Conservation (phyloP, 2,329 filamentous ascomycete genomes). For the Malbranchea cinnamomea region DNA sequence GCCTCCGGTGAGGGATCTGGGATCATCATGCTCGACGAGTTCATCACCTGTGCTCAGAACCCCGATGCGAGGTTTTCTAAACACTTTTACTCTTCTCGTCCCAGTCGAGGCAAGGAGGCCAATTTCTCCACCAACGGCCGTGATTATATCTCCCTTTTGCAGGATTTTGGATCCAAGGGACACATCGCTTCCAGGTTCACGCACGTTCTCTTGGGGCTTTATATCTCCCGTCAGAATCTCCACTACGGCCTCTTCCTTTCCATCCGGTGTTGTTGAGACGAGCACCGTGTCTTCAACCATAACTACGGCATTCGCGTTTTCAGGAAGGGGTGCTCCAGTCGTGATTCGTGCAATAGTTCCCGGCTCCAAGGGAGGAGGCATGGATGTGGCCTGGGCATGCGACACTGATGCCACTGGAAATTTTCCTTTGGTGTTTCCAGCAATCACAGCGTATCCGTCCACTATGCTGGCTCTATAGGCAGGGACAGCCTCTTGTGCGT, state of each 20-base stretch:
- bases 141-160: constrained; percentile 64
- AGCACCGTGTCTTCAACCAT: constrained; percentile 93
- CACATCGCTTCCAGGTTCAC: constrained; percentile 83
- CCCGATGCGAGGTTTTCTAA: constrained; percentile 62
- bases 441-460: constrained; percentile 82
- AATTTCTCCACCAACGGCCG: constrained; percentile 76
- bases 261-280: constrained; percentile 60
- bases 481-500: constrained; percentile 67
- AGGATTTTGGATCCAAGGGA: constrained; percentile 54
- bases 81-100: constrained; percentile 54
- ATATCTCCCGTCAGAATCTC: constrained; percentile 71
- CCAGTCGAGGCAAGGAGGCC: constrained; percentile 80
- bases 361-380: constrained; percentile 44
- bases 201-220: constrained; percentile 68
- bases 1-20: constrained; percentile 51
- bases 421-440: constrained; percentile 50
- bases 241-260: constrained; percentile 70
- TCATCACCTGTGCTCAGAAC: constrained; percentile 92
- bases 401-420: constrained; percentile 81
- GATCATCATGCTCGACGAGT: constrained; percentile 56
- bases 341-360: constrained; percentile 83
- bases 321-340: constrained; percentile 80
- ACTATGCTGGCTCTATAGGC: constrained; percentile 94
- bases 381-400: constrained; percentile 62
- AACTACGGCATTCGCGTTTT: constrained; percentile 76